These are phyloP conservation scores for Quercus glauca DNA, from an alignment of 306 rosid genomes.

Conservation along the genomic window DNA sequence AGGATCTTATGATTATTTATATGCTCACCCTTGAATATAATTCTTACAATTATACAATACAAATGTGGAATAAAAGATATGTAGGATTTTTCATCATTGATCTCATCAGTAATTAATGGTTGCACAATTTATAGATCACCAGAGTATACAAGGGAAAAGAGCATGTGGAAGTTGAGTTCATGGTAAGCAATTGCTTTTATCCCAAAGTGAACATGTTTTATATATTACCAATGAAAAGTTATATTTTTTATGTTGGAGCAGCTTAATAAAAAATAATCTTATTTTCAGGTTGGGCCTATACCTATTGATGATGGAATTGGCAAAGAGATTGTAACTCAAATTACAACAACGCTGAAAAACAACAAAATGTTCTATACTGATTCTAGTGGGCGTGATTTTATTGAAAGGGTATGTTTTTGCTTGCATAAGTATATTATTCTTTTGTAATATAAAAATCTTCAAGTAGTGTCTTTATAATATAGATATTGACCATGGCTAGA, in stretches of 20 bases:
- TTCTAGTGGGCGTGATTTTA: conserved; percentile 92
- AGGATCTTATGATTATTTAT: too few relatives aligned
- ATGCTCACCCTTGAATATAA: too few relatives aligned
- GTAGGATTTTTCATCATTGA: too few relatives aligned
- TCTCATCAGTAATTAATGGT: too few relatives aligned
- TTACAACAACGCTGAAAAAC: conserved; percentile 54
- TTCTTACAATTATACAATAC: too few relatives aligned
- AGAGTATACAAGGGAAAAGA: conserved; percentile 83
- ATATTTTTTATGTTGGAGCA: not conserved
- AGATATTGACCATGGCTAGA: not conserved
- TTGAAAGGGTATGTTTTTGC: conserved; percentile 56
- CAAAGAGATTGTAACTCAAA: conserved; percentile 73
- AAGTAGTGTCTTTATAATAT: too few relatives aligned
- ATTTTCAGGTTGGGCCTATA: conserved; percentile 79
- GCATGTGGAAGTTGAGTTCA: conserved; percentile 90
- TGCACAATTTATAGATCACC: conserved; percentile 49
- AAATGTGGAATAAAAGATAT: too few relatives aligned
- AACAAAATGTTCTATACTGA: conserved; percentile 82
- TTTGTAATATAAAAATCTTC: too few relatives aligned
- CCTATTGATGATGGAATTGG: conserved; percentile 79
- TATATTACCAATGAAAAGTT: not conserved
- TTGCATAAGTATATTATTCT: not conserved
- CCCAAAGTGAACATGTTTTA: not conserved
- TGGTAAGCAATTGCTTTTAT: conserved; percentile 36
- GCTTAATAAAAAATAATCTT: not conserved